Conservation (phyloP, 305 asterid genomes). For the Lippia alba region DNA sequence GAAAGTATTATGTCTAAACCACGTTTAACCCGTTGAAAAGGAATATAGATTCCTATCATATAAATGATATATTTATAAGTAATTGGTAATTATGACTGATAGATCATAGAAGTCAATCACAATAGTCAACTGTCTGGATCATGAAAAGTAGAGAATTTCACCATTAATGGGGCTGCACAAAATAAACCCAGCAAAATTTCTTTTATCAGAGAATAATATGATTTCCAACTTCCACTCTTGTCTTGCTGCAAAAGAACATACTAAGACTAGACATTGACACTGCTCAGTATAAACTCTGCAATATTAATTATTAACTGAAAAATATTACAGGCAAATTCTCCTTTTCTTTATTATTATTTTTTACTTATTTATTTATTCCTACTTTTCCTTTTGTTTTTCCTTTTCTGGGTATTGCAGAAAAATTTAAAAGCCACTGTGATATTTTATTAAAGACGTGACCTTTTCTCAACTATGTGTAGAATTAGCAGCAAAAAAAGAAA, state of each 20-base stretch:
- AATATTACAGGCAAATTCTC: constrained; percentile 6
- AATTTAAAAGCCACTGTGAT: neutral
- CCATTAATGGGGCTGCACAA: constrained; percentile 23
- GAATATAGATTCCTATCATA: too few species aligned
- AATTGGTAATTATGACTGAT: too few species aligned
- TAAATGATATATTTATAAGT: too few species aligned
- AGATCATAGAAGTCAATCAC: neutral
- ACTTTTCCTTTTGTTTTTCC: neutral
- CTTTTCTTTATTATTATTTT: neutral
- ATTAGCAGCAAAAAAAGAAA: constrained; percentile 11
- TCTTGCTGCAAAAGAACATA: constrained; percentile 22
- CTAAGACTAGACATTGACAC: constrained; percentile 25
- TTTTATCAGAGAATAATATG: constrained; percentile 1
- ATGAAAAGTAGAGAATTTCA: constrained; percentile 21
- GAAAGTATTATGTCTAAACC: too few species aligned
- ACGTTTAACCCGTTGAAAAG: too few species aligned
- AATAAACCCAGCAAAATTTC: neutral
- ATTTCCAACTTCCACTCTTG: constrained; percentile 30
- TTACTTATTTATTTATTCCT: neutral
- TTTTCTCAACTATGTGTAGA: neutral
- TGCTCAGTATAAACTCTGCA: constrained; percentile 7
- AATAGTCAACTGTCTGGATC: neutral
- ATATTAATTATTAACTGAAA: constrained; percentile 5
- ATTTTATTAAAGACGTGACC: neutral
- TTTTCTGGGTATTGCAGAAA: neutral